Conservation (phyloP, 1,284 basidiomycete genomes). For the Tilletia caries region DNA sequence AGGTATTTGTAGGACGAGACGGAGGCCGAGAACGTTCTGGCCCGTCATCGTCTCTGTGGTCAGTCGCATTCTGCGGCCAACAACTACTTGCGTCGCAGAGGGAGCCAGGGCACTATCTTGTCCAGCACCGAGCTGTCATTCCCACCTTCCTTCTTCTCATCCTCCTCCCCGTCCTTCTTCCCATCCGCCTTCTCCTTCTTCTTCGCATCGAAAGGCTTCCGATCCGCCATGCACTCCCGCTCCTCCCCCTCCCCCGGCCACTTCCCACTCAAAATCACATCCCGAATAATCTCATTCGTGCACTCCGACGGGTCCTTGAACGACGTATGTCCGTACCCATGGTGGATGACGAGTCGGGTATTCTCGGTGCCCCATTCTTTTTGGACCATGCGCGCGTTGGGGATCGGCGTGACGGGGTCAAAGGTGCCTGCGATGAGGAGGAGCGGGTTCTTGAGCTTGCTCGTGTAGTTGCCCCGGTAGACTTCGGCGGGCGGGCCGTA, state of each 20-base stretch:
- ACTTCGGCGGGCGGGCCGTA: slow-evolving; percentile 22
- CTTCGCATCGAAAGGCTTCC: background rate
- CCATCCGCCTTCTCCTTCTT: background rate
- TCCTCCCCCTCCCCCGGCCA: background rate
- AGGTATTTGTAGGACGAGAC: no score
- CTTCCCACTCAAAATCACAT: background rate
- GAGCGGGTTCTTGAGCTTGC: slow-evolving; percentile 21
- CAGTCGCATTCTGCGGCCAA: no score
- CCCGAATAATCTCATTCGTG: background rate
- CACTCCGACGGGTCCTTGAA: background rate
- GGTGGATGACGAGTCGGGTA: slow-evolving; percentile 21
- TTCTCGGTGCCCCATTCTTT: slow-evolving; percentile 24
- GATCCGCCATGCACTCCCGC: background rate
- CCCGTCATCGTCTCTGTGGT: no score
- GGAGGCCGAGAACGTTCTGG: no score
- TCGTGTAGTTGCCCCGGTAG: slow-evolving; percentile 24
- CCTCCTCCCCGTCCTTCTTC: background rate
- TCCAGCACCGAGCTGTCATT: background rate
- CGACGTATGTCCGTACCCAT: slow-evolving; percentile 17
- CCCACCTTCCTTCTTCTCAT: background rate
- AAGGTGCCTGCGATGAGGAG: slow-evolving; percentile 26
- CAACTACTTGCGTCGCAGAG: background rate
- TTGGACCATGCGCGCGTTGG: slow-evolving; percentile 22
- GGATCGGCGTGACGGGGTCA: slow-evolving; percentile 30
- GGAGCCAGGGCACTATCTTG: background rate